These are phyloP conservation scores for Malania oleifera DNA, from an alignment of 164 flowering plant species.

Conservation along the genomic window DNA sequence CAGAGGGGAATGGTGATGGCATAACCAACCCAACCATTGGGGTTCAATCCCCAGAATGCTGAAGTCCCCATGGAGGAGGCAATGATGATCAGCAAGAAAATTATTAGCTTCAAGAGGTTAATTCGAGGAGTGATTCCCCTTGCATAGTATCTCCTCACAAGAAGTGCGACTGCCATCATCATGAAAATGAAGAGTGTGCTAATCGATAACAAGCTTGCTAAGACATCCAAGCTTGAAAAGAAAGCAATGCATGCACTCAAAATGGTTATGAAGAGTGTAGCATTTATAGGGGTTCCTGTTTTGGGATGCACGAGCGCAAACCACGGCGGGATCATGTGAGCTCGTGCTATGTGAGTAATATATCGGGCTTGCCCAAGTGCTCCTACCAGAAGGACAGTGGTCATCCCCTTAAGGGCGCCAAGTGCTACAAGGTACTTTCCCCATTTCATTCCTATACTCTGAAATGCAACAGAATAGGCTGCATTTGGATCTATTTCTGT, in stretches of 20 bases:
- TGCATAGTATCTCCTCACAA: constrained; percentile 59
- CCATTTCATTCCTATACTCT: constrained; percentile 60
- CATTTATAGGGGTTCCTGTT: constrained; percentile 67
- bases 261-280: constrained; percentile 40
- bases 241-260: constrained; percentile 43
- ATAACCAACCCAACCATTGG: constrained; percentile 46
- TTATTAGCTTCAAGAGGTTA: constrained; percentile 28
- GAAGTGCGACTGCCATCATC: constrained; percentile 60
- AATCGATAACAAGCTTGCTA: constrained; percentile 48
- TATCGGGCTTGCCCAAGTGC: constrained; percentile 57
- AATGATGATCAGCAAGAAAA: constrained; percentile 35
- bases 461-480: constrained; percentile 54
- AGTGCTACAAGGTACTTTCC: constrained; percentile 59
- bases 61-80: constrained; percentile 52
- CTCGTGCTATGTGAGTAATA: constrained; percentile 58
- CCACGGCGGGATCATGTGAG: constrained; percentile 73
- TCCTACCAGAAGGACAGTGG: constrained; percentile 56
- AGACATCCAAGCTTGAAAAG: constrained; percentile 49
- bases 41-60: constrained; percentile 42
- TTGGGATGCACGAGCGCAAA: constrained; percentile 54
- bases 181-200: constrained; percentile 62
- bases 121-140: constrained; percentile 31
- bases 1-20: constrained; percentile 38
- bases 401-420: constrained; percentile 67
- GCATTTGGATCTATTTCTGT: constrained; percentile 42